Conservation (phyloP, 768 basidiomycete genomes). For the Sporobolomyces phaffii region DNA sequence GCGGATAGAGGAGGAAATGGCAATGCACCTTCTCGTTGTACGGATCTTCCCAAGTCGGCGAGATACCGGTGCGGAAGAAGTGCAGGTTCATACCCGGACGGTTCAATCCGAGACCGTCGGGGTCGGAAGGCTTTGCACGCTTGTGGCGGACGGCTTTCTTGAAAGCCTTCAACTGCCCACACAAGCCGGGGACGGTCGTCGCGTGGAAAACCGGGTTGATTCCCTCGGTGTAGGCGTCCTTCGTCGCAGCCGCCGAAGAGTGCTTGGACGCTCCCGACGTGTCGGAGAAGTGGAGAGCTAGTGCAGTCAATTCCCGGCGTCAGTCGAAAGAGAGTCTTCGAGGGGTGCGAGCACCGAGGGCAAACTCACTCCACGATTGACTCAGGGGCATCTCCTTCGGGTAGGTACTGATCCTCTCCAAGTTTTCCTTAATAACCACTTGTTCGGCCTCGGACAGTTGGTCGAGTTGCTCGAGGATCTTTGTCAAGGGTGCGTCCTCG, state of each 20-base stretch:
- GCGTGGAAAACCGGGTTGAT: slow-evolving; percentile 30
- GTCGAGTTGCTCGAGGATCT: slow-evolving; percentile 2
- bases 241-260: slow-evolving; percentile 26
- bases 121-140: slow-evolving; percentile 16
- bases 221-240: slow-evolving; percentile 33
- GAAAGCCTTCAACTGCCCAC: slow-evolving; percentile 34
- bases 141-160: slow-evolving; percentile 26
- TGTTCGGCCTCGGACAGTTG: slow-evolving; percentile 13
- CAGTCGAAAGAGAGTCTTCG: not conserved
- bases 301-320: too few species aligned
- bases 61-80: slow-evolving; percentile 33
- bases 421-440: slow-evolving; percentile 13
- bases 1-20: too few species aligned
- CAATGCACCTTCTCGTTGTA: slow-evolving; percentile 39
- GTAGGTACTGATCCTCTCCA: slow-evolving; percentile 25
- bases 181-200: slow-evolving; percentile 16
- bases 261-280: slow-evolving; percentile 29
- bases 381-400: slow-evolving; percentile 33
- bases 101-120: slow-evolving; percentile 20
- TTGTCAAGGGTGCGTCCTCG: slow-evolving; percentile 13
- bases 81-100: slow-evolving; percentile 36
- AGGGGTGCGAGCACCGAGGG: not conserved
- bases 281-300: slow-evolving; percentile 36
- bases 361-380: slow-evolving; percentile 32
- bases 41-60: slow-evolving; percentile 38